phyloP scores from a whole-genome alignment of 352 stramenopile species.

The Phytophthora pinifolia region DNA sequence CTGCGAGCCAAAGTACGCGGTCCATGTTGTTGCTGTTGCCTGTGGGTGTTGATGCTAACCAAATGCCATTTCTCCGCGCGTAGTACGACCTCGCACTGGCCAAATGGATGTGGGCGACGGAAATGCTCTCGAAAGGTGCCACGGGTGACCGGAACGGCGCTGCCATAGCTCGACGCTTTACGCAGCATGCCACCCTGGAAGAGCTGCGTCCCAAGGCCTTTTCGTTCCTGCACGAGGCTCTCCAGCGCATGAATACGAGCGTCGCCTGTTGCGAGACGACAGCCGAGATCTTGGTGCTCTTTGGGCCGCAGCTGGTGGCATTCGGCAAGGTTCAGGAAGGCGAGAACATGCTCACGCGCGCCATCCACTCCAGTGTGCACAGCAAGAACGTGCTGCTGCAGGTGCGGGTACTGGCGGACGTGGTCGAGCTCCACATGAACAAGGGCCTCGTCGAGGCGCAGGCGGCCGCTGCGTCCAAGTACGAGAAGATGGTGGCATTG shows the following conservation, averaged over 20 bases:
- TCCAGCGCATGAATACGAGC: conserved; percentile 43
- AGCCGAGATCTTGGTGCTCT: conserved; percentile 70
- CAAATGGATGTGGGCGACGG: conserved; percentile 79
- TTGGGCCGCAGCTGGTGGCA: conserved; percentile 54
- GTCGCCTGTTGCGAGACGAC: conserved; percentile 60
- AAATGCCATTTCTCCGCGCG: neutral
- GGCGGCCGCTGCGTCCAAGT: conserved; percentile 52
- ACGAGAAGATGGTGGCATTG: conserved; percentile 63
- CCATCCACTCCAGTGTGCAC: conserved; percentile 49
- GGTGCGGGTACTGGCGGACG: conserved; percentile 50
- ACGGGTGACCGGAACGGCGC: neutral
- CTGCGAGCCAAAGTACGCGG: conserved; percentile 52
- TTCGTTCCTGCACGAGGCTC: conserved; percentile 44
- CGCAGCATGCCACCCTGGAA: conserved; percentile 40
- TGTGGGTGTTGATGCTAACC: neutral
- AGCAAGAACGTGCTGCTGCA: conserved; percentile 79
- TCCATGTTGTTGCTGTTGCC: neutral
- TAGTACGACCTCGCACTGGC: conserved; percentile 70
- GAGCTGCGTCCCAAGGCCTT: conserved; percentile 43
- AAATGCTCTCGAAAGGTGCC: conserved; percentile 22
- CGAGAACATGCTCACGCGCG: conserved; percentile 64
- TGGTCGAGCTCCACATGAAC: conserved; percentile 52
- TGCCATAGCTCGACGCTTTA: conserved; percentile 6
- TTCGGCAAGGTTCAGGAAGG: conserved; percentile 41
- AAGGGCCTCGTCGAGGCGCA: conserved; percentile 43